Evolutionary conservation across 2,329 filamentous ascomycete genomes (phyloP).

Genomic region (Passalora sequoiae): DNA sequence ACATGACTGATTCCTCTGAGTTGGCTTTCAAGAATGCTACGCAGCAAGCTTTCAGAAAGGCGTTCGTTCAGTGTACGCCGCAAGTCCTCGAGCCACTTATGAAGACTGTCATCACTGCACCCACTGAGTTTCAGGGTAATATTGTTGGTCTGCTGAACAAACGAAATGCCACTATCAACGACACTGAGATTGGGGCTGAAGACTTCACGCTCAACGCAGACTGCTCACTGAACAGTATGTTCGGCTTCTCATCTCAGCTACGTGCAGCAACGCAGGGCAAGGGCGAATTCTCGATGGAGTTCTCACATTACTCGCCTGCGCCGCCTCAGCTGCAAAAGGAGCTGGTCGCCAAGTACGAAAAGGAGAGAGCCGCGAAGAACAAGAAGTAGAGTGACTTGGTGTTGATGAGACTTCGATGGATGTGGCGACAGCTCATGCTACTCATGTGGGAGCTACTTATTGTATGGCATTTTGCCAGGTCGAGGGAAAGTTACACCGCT

Average conservation of each 20-base stretch:
- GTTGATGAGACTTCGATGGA: neutral
- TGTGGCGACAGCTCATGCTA: neutral
- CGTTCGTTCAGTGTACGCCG: constrained; percentile 74
- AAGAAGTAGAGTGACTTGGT: constrained; percentile 45
- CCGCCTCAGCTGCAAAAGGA: constrained; percentile 83
- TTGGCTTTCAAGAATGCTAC: constrained; percentile 92
- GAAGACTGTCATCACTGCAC: constrained; percentile 95
- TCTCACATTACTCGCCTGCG: constrained; percentile 87
- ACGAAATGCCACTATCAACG: constrained; percentile 87
- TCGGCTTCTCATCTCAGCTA: constrained; percentile 88
- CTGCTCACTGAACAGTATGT: constrained; percentile 94
- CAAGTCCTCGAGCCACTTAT: constrained; percentile 91
- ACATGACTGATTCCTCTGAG: constrained; percentile 97
- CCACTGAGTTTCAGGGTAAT: constrained; percentile 95
- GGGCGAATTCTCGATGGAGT: constrained; percentile 98
- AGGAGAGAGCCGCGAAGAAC: constrained; percentile 59
- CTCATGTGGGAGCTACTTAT: neutral
- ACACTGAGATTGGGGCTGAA: constrained; percentile 88
- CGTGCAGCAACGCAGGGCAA: constrained; percentile 94
- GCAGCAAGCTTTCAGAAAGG: constrained; percentile 93
- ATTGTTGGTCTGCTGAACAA: constrained; percentile 95
- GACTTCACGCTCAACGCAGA: constrained; percentile 91
- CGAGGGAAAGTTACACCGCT: no score
- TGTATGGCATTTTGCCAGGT: no score
- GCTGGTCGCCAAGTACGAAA: constrained; percentile 62